Conservation (phyloP, 345 rosid species). For the Dovyalis caffra region DNA sequence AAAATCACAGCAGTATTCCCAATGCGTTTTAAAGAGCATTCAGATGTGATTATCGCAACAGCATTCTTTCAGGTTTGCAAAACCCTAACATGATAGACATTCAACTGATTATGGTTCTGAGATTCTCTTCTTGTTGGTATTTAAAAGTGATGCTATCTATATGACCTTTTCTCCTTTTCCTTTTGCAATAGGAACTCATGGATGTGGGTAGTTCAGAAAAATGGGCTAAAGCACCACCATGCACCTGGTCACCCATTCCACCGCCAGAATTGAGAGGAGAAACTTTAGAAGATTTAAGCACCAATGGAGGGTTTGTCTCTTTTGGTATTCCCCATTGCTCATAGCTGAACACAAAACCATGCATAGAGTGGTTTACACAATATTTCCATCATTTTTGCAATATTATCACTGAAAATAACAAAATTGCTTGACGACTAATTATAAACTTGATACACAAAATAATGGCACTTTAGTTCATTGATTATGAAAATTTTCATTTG, state of each 20-base stretch:
- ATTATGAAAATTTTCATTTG: neutral
- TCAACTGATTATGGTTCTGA: neutral
- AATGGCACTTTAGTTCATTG: neutral
- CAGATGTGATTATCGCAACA: constrained; percentile 75
- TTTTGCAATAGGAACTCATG: constrained; percentile 56
- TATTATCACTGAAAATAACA: neutral
- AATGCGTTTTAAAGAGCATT: constrained; percentile 75
- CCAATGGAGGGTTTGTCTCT: constrained; percentile 81
- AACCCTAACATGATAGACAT: neutral
- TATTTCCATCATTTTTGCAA: constrained; percentile 6
- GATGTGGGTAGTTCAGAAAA: constrained; percentile 66
- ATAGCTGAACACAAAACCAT: constrained; percentile 5
- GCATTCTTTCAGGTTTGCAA: constrained; percentile 75
- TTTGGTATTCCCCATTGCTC: constrained; percentile 52
- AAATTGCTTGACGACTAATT: neutral
- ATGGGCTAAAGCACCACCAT: constrained; percentile 76
- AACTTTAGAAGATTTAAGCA: constrained; percentile 68
- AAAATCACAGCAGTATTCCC: constrained; percentile 77
- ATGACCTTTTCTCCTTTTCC: neutral
- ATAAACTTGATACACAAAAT: constrained; percentile 1
- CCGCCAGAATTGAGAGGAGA: constrained; percentile 86
- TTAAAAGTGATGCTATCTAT: neutral
- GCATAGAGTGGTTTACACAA: neutral
- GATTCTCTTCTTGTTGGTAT: neutral
- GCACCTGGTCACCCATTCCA: constrained; percentile 88